phyloP scores from a whole-genome alignment of 1,284 basidiomycete genomes.

The Leccinum fuscescens region DNA sequence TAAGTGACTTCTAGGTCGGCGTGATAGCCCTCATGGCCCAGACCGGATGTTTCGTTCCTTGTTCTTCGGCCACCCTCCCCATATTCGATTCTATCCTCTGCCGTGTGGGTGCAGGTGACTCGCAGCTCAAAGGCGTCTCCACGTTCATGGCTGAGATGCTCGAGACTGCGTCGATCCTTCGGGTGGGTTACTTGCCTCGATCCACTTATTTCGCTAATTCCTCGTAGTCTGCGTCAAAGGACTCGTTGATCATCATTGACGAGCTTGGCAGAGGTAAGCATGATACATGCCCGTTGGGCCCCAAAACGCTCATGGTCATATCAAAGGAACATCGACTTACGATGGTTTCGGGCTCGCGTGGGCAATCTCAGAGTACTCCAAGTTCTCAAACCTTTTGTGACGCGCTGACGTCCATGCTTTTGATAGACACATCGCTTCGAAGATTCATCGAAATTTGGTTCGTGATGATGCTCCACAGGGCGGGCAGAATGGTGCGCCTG shows the following conservation, averaged over 20 bases:
- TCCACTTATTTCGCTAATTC: neutral
- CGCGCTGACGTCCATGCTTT: neutral
- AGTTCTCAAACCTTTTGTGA: neutral
- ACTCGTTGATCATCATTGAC: conserved; percentile 97
- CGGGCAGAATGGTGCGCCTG: too few species aligned
- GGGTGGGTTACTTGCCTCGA: conserved; percentile 46
- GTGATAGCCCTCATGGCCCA: conserved; percentile 96
- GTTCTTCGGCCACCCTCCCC: conserved; percentile 82
- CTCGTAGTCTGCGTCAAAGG: conserved; percentile 78
- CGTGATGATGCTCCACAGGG: too few species aligned
- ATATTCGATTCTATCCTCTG: conserved; percentile 97
- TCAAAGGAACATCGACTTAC: conserved; percentile 89
- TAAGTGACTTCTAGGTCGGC: conserved; percentile 58
- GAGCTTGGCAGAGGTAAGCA: conserved; percentile 86
- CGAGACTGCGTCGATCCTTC: conserved; percentile 93
- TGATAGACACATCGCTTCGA: conserved; percentile 85
- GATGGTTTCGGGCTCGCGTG: conserved; percentile 98
- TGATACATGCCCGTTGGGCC: neutral
- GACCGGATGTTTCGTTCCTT: conserved; percentile 93
- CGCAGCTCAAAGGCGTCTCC: conserved; percentile 95
- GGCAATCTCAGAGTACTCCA: conserved; percentile 92
- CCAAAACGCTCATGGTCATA: neutral
- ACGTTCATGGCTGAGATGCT: conserved; percentile 99
- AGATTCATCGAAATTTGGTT: conserved; percentile 38
- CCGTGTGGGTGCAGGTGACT: conserved; percentile 96